Conservation (phyloP, 192 early-diverging fungal genomes). For the Backusella westeae region DNA sequence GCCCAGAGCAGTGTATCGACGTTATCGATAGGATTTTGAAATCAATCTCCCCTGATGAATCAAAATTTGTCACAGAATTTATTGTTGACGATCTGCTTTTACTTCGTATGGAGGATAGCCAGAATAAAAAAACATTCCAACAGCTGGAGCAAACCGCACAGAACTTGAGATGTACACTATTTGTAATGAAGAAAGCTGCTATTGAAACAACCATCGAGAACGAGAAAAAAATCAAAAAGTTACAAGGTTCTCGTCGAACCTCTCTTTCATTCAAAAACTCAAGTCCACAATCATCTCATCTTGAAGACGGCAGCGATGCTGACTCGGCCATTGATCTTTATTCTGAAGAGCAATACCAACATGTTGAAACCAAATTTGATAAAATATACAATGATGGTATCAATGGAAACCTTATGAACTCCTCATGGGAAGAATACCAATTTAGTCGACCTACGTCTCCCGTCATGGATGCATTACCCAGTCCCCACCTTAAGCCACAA, state of each 20-base stretch:
- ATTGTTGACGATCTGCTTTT: constrained; percentile 53
- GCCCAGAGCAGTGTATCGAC: constrained; percentile 42
- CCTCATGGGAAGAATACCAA: not conserved
- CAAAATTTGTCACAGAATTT: constrained; percentile 46
- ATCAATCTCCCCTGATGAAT: constrained; percentile 43
- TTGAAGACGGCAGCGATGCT: constrained; percentile 15
- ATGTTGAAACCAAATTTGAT: constrained; percentile 25
- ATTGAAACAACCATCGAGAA: constrained; percentile 40
- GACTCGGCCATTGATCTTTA: constrained; percentile 28
- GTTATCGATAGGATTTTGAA: constrained; percentile 42
- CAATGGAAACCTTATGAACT: constrained; percentile 3
- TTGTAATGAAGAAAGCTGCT: constrained; percentile 56
- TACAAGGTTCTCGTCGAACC: constrained; percentile 15
- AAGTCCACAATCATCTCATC: not conserved
- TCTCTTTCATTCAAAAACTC: not conserved
- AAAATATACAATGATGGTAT: constrained; percentile 34
- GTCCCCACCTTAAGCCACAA: not conserved
- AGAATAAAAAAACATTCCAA: constrained; percentile 37
- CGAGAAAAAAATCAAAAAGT: constrained; percentile 24
- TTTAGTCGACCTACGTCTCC: not conserved
- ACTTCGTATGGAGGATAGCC: constrained; percentile 46
- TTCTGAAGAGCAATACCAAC: constrained; percentile 11
- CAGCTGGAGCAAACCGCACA: constrained; percentile 50
- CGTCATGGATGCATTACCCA: not conserved
- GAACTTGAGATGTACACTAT: constrained; percentile 48